phyloP scores from a whole-genome alignment of 345 rosid species.

The Pistacia vera region DNA sequence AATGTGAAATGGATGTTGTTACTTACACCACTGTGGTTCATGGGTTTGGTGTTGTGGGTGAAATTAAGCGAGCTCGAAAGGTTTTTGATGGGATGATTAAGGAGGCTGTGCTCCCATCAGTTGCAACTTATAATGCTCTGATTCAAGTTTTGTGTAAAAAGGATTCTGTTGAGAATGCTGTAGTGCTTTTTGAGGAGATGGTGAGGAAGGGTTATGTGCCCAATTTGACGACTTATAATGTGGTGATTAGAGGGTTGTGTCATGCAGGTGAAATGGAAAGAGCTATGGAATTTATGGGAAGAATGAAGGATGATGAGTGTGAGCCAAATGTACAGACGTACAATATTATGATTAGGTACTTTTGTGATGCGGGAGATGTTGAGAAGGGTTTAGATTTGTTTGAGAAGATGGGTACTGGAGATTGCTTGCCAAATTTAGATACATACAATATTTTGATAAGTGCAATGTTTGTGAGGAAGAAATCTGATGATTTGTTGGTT shows the following conservation, averaged over 20 bases:
- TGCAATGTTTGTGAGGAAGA: conserved; percentile 88
- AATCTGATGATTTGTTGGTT: conserved; percentile 64
- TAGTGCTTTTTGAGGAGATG: conserved; percentile 76
- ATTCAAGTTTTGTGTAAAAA: conserved; percentile 93
- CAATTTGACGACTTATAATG: conserved; percentile 64
- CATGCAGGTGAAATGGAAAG: conserved; percentile 67
- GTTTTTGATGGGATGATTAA: conserved; percentile 71
- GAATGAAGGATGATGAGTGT: conserved; percentile 68
- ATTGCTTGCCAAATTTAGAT: conserved; percentile 86
- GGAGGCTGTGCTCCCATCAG: conserved; percentile 83
- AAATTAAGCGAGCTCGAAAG: conserved; percentile 60
- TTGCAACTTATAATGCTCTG: conserved; percentile 81
- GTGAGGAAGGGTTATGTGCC: conserved; percentile 71
- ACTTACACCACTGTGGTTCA: conserved; percentile 81
- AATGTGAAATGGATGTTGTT: conserved; percentile 72
- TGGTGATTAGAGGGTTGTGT: conserved; percentile 81
- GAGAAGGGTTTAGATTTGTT: conserved; percentile 67
- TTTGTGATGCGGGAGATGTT: conserved; percentile 66
- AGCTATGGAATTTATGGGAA: conserved; percentile 60
- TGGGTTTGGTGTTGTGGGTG: conserved; percentile 76
- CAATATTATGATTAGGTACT: conserved; percentile 70
- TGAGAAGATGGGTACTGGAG: conserved; percentile 60
- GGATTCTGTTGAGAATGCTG: conserved; percentile 76
- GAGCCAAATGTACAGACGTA: conserved; percentile 80
- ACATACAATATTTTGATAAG: conserved; percentile 75